These are phyloP conservation scores for Picochlorum sp. DNA, from an alignment of 139 green algal genomes.

Conservation along the genomic window DNA sequence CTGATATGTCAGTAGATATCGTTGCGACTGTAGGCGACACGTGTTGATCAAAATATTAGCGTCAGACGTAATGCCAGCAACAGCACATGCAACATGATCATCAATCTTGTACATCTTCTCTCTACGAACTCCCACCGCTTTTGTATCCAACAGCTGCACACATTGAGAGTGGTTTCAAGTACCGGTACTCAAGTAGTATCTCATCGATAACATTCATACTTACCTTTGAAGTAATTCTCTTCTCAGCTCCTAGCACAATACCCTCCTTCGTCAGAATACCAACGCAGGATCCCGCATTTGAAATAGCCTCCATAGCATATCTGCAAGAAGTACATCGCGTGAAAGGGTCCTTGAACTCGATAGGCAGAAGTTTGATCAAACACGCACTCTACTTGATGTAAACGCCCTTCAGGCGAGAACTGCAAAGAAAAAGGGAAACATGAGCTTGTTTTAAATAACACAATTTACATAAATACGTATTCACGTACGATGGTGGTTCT, in stretches of 20 bases:
- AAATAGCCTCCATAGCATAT: conserved; percentile 99
- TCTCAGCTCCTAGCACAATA: conserved; percentile 93
- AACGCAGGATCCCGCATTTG: conserved; percentile 87
- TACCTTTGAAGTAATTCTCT: conserved; percentile 96
- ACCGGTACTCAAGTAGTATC: not conserved
- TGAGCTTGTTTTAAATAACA: not conserved
- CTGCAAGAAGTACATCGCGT: conserved; percentile 30
- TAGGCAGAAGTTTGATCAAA: not conserved
- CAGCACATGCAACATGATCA: conserved; percentile 89
- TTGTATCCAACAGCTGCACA: conserved; percentile 80
- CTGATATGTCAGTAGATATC: conserved; percentile 78
- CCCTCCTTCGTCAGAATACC: conserved; percentile 86
- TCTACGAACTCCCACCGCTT: conserved; percentile 73
- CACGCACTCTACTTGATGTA: conserved; percentile 85
- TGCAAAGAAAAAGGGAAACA: not conserved
- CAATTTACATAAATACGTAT: not conserved
- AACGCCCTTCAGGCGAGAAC: conserved; percentile 73
- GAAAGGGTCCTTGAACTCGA: conserved; percentile 3
- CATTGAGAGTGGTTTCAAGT: no score
- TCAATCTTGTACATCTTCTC: conserved; percentile 99
- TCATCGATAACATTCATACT: not conserved
- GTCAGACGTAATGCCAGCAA: conserved; percentile 95
- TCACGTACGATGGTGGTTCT: conserved; percentile 90
- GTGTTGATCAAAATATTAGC: conserved; percentile 98
- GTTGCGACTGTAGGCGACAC: conserved; percentile 72